These are phyloP conservation scores for Populus pruinosa DNA, from an alignment of 345 rosid genomes.

Conservation along the genomic window DNA sequence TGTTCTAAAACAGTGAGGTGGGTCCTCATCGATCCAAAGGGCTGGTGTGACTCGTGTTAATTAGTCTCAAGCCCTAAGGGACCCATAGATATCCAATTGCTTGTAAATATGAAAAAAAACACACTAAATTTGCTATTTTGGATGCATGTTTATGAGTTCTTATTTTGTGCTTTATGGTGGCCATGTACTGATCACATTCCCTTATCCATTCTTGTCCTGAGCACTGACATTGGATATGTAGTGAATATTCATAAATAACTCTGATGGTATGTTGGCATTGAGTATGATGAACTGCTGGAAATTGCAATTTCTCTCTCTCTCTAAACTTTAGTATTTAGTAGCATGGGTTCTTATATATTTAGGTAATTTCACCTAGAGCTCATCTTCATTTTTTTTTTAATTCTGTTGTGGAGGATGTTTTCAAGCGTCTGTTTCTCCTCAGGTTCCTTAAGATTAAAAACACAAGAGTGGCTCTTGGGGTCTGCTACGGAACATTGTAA, in stretches of 20 bases:
- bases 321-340: background rate
- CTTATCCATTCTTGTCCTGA: background rate
- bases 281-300: background rate
- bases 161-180: background rate
- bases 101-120: too few relatives aligned
- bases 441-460: constrained; percentile 51
- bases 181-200: background rate
- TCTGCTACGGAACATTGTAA: constrained; percentile 23
- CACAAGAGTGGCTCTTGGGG: constrained; percentile 68
- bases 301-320: background rate
- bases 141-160: background rate
- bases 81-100: too few relatives aligned
- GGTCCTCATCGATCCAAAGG: too few relatives aligned
- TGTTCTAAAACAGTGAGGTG: too few relatives aligned
- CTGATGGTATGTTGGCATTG: background rate
- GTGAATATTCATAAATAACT: background rate
- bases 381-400: background rate
- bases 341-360: background rate
- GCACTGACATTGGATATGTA: background rate
- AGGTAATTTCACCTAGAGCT: too few relatives aligned
- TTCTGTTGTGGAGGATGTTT: background rate
- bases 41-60: too few relatives aligned
- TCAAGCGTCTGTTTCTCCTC: background rate
- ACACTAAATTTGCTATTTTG: background rate
- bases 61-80: too few relatives aligned